A percentile compares a stretch with the other conserved stretches of the same genome.
phyloP scores from a whole-genome alignment of 2,329 filamentous ascomycete genomes.

The Neodidymelliopsis sp. region DNA sequence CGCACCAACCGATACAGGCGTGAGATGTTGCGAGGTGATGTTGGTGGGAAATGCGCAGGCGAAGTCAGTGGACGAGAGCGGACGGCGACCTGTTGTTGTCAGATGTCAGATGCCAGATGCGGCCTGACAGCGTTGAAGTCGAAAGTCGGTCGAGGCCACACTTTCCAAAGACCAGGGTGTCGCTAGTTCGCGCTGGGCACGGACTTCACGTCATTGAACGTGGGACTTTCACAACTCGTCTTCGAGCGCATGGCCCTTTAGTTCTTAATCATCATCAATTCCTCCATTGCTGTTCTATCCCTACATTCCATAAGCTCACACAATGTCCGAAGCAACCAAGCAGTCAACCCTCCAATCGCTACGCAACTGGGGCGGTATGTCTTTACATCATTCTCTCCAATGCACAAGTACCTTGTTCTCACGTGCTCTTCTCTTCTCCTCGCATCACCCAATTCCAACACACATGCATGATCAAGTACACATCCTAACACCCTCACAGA shows the following conservation, averaged over 20 bases:
- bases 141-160: conserved; percentile 37
- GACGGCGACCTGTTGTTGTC: conserved; percentile 21
- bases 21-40: neutral
- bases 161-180: conserved; percentile 35
- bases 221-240: conserved; percentile 10
- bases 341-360: conserved; percentile 55
- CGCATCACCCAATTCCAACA: conserved; percentile 16
- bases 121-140: conserved; percentile 29
- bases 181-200: conserved; percentile 26
- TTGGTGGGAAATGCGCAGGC: conserved; percentile 2
- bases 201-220: conserved; percentile 36
- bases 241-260: neutral
- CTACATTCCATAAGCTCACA: neutral
- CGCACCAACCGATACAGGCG: neutral
- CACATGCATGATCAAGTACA: neutral
- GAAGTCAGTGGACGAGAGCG: neutral
- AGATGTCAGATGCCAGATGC: conserved; percentile 15
- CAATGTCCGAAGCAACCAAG: conserved; percentile 32
- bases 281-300: neutral
- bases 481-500: conserved; percentile 53
- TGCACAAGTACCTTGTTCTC: conserved; percentile 23
- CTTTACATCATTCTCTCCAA: conserved; percentile 1
- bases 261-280: neutral
- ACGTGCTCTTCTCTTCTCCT: conserved; percentile 20
- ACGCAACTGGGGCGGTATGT: conserved; percentile 62